Conservation (phyloP, 2,329 filamentous ascomycete species). For the Rutstroemia sp. region DNA sequence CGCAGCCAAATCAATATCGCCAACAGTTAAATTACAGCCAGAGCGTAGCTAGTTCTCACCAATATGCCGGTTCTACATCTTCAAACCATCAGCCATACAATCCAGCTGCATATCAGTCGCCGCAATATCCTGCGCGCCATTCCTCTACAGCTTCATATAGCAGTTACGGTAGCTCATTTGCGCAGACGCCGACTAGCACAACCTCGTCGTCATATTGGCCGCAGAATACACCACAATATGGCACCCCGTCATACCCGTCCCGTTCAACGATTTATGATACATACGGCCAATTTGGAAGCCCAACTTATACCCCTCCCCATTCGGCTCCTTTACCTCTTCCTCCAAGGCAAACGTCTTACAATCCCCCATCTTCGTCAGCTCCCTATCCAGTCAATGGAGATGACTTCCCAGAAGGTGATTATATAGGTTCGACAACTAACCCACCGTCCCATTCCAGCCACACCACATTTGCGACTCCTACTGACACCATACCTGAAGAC, state of each 20-base stretch:
- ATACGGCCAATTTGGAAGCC: conserved; percentile 15
- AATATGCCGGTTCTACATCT: conserved; percentile 37
- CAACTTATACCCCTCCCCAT: conserved; percentile 16
- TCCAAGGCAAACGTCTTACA: conserved; percentile 20
- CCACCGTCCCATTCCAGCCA: conserved; percentile 20
- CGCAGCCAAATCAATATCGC: conserved; percentile 35
- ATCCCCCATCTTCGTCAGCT: conserved; percentile 14
- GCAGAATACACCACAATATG: conserved; percentile 18
- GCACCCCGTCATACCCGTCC: conserved; percentile 16
- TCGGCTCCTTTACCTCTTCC: conserved; percentile 17
- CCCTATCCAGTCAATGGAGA: conserved; percentile 26
- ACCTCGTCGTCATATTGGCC: conserved; percentile 31
- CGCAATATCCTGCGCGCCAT: conserved; percentile 49
- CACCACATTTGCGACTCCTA: conserved; percentile 12
- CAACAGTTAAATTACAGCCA: conserved; percentile 41
- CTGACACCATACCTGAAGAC: conserved; percentile 9
- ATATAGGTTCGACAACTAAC: conserved; percentile 14
- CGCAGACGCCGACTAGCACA: conserved; percentile 35
- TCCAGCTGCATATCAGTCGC: conserved; percentile 41
- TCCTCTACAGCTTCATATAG: conserved; percentile 46
- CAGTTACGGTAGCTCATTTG: conserved; percentile 27
- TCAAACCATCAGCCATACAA: conserved; percentile 56
- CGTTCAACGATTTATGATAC: conserved; percentile 22
- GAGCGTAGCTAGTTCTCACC: conserved; percentile 29
- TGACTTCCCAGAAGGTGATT: conserved; percentile 19